phyloP scores from a whole-genome alignment of 371 early-diverging fungal genomes.

The Mortierella sp. region DNA sequence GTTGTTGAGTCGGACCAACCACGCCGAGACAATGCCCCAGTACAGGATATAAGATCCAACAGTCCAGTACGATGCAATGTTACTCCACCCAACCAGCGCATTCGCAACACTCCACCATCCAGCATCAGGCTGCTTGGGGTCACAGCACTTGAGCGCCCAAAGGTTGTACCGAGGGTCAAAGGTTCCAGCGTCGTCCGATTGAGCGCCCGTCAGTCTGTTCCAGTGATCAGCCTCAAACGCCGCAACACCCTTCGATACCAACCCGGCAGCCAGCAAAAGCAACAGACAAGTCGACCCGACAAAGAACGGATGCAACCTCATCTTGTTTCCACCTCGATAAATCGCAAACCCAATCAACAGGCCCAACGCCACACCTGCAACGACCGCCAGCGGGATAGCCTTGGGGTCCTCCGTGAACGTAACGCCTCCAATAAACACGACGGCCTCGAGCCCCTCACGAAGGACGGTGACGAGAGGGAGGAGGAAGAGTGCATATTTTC shows the following conservation, averaged over 20 bases:
- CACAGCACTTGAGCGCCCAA: conserved; percentile 54
- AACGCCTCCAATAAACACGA: conserved; percentile 88
- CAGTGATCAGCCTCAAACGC: conserved; percentile 51
- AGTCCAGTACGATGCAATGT: conserved; percentile 66
- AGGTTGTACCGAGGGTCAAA: conserved; percentile 63
- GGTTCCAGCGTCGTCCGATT: conserved; percentile 60
- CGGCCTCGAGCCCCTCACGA: conserved; percentile 86
- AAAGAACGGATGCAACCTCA: conserved; percentile 82
- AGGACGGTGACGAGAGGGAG: conserved; percentile 86
- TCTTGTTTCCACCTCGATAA: conserved; percentile 75
- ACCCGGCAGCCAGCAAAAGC: conserved; percentile 83
- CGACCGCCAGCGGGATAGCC: conserved; percentile 83
- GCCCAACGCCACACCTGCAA: conserved; percentile 78
- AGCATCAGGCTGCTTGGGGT: conserved; percentile 58
- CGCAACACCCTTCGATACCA: conserved; percentile 68
- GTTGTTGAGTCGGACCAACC: conserved; percentile 53
- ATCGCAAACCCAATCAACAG: conserved; percentile 74
- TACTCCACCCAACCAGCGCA: conserved; percentile 78
- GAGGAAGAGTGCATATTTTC: conserved; percentile 76
- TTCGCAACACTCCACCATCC: conserved; percentile 82
- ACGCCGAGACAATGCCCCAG: conserved; percentile 62
- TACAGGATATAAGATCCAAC: conserved; percentile 68
- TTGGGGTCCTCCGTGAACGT: conserved; percentile 72
- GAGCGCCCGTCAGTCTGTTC: conserved; percentile 59
- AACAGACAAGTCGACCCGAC: conserved; percentile 78